A percentile compares a stretch with the other conserved stretches of the same genome.
Conservation (phyloP, 2,329 filamentous ascomycete species). For the Ilyonectria sp. region DNA sequence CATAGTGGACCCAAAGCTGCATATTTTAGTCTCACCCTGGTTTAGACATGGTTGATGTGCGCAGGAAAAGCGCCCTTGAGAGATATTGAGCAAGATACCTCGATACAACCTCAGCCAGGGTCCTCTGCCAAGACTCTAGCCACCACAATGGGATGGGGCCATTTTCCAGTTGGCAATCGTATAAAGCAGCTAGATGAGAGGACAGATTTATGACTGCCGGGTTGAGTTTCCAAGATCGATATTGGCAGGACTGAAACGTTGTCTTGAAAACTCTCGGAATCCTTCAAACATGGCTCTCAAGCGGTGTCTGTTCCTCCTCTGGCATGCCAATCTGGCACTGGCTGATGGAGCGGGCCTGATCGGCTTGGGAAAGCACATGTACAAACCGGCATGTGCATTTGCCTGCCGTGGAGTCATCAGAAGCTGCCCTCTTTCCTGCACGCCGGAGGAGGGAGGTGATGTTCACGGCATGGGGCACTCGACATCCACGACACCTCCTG, state of each 20-base stretch:
- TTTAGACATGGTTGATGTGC: background rate
- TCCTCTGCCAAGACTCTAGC: background rate
- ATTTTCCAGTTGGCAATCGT: background rate
- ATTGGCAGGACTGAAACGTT: background rate
- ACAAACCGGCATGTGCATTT: slow-evolving; percentile 54
- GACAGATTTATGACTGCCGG: background rate
- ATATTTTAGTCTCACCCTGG: background rate
- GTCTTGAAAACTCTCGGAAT: background rate
- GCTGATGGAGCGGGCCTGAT: slow-evolving; percentile 50
- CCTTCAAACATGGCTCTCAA: background rate
- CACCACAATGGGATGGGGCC: background rate
- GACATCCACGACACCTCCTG: slow-evolving; percentile 41
- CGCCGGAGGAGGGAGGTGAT: slow-evolving; percentile 37
- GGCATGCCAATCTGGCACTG: background rate
- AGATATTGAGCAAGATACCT: background rate
- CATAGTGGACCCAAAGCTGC: background rate
- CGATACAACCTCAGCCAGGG: background rate
- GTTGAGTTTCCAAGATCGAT: background rate
- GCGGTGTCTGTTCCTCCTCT: background rate
- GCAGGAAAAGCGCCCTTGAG: background rate
- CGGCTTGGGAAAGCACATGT: slow-evolving; percentile 55
- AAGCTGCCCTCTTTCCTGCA: slow-evolving; percentile 49
- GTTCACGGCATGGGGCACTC: slow-evolving; percentile 47
- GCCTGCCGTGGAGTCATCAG: slow-evolving; percentile 52
- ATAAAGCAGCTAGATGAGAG: background rate